Percentiles rank a stretch among this genome's conserved stretches.
These are phyloP conservation scores for Russula sp. DNA, from an alignment of 768 basidiomycete species.

Conservation along the genomic window DNA sequence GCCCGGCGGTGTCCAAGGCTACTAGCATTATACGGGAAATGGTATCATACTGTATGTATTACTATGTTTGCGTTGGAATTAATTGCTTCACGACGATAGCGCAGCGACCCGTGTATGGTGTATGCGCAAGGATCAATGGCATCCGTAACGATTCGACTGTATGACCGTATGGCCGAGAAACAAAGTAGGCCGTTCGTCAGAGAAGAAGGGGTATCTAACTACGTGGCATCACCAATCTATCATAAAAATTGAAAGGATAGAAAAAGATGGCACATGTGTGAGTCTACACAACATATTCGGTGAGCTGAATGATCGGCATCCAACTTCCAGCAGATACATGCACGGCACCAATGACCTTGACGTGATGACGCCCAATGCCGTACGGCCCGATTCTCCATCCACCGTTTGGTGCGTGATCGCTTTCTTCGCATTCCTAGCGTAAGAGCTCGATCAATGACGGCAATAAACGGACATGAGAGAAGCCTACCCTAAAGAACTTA, in stretches of 20 bases:
- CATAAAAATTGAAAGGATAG: too few species aligned
- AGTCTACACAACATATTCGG: background rate
- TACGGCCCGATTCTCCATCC: constrained; percentile 1
- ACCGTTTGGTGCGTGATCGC: background rate
- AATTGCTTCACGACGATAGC: background rate
- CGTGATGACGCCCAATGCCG: background rate
- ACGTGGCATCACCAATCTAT: background rate
- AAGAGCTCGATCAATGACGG: background rate
- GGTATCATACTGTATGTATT: too few species aligned
- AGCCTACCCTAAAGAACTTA: constrained; percentile 5
- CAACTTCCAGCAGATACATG: constrained; percentile 14
- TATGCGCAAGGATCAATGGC: too few species aligned
- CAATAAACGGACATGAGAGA: background rate
- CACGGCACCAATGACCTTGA: constrained; percentile 10
- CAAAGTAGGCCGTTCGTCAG: background rate
- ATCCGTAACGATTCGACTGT: too few species aligned
- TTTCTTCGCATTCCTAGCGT: background rate
- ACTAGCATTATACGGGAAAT: background rate
- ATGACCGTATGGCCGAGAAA: background rate
- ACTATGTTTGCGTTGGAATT: background rate
- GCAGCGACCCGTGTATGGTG: background rate
- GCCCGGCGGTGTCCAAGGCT: background rate
- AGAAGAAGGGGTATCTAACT: background rate
- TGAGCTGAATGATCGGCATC: constrained; percentile 17
- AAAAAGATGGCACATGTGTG: background rate